A percentile compares a stretch with the other conserved stretches of the same genome.
phyloP scores from a whole-genome alignment of 1,284 basidiomycete species.

The Ceratobasidium sp. region DNA sequence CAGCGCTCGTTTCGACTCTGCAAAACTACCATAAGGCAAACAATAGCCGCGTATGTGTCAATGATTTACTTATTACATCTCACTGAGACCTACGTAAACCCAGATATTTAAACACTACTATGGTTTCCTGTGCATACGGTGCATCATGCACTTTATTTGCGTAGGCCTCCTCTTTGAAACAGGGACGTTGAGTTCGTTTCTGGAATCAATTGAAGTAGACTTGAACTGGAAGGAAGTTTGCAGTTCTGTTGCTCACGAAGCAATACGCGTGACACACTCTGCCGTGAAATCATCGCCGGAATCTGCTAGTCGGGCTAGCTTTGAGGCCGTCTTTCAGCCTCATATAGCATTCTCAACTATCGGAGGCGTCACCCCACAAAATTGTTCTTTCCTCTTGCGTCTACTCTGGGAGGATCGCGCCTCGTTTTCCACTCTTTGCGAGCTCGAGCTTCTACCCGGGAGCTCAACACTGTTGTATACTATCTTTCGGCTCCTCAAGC shows the following conservation, averaged over 20 bases:
- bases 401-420: slow-evolving; percentile 13
- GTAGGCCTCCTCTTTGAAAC: slow-evolving; percentile 3
- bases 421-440: background rate
- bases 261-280: no score
- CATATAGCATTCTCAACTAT: no score
- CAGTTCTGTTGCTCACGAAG: no score
- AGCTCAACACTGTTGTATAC: background rate
- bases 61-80: background rate
- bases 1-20: no score
- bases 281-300: background rate
- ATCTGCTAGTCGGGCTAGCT: background rate
- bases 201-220: background rate
- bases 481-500: background rate
- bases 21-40: no score
- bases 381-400: background rate
- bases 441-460: background rate
- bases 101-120: slow-evolving; percentile 18
- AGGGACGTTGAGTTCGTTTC: background rate
- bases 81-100: background rate
- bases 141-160: slow-evolving; percentile 6
- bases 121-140: slow-evolving; percentile 14
- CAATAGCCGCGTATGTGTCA: no score
- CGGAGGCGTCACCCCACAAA: background rate
- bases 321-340: no score
- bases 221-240: background rate